phyloP scores from a whole-genome alignment of 179 eudicot genomes.

The Amaranthus tricolor region DNA sequence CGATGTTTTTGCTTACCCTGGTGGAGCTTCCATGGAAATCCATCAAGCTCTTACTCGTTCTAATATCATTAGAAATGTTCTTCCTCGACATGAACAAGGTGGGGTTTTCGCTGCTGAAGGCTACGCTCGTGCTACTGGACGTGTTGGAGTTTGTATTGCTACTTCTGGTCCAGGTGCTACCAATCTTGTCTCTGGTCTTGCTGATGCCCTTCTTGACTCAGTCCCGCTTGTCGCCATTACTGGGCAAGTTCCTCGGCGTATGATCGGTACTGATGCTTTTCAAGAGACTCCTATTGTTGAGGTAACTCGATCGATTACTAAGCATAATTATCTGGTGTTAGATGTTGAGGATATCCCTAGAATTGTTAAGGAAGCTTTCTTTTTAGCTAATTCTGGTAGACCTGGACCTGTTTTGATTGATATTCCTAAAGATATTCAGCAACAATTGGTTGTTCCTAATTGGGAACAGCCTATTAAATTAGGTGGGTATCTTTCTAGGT shows the following conservation, averaged over 20 bases:
- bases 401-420: slow-evolving; percentile 92
- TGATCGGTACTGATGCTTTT: slow-evolving; percentile 91
- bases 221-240: slow-evolving; percentile 81
- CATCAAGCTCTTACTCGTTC: slow-evolving; percentile 91
- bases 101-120: slow-evolving; percentile 85
- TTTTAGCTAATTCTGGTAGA: slow-evolving; percentile 62
- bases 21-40: slow-evolving; percentile 88
- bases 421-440: slow-evolving; percentile 87
- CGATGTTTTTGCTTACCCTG: slow-evolving; percentile 84
- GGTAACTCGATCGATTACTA: slow-evolving; percentile 83
- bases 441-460: slow-evolving; percentile 65
- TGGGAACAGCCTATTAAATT: slow-evolving; percentile 67
- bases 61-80: slow-evolving; percentile 48
- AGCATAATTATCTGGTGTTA: slow-evolving; percentile 75
- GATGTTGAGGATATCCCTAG: slow-evolving; percentile 86
- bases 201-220: slow-evolving; percentile 76
- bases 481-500: slow-evolving; percentile 58
- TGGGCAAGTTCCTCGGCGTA: slow-evolving; percentile 78
- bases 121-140: slow-evolving; percentile 76
- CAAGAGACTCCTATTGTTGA: slow-evolving; percentile 96
- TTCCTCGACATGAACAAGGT: slow-evolving; percentile 88
- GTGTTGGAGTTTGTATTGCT: slow-evolving; percentile 88
- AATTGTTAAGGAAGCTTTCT: slow-evolving; percentile 78
- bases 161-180: slow-evolving; percentile 97
- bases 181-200: slow-evolving; percentile 73